Evolutionary conservation across 768 basidiomycete species (phyloP), one percentile per base, ranked within the genome.

Genomic region (Termitomyces sp.): DNA sequence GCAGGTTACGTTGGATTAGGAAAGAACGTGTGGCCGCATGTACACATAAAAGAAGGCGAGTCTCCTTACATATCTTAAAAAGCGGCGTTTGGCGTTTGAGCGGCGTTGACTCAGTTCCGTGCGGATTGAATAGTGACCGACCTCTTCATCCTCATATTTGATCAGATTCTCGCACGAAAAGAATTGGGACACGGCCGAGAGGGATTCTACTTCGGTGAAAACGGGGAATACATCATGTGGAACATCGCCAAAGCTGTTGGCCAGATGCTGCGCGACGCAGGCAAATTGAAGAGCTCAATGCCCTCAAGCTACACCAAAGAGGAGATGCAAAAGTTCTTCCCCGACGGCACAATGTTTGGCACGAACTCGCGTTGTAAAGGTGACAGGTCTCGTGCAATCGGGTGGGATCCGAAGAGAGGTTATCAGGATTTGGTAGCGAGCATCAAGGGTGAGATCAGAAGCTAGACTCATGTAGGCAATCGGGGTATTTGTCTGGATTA

Each of bases 1-100:
- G 83, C 76, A 1, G 85, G 81, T 4, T 70, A 83, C 63, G 70
- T 86, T 9, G 85, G 85, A 1, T 67, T 75, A 53, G 85, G 86
- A 12, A 76, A 79, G 67, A 81, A 85, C 49, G 64, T 79, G 28
- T 86, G 84, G 84, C 76, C 78, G 2, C 74, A 84, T 62, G 81
- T 88, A 20, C 78, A 86, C 60, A 65, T 65, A 38, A 63, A 57
- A 39, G 66, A 67, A 44, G 62, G 66, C 58, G n/a, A 54, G 49
- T 40, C 13, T 20, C 22, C 49, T 24, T 35, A 49, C 40, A 16
- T 36, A 28, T 9, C 6, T 44, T 28, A 3, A 44, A 20, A 28
- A 28, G 28, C 28, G 28, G 28, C 28, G 28, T 28, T 28, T 44
- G 28, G 28, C 28, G 28, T 28, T 28, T 44, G n/a, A 48, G 40